phyloP scores from a whole-genome alignment of 2,329 filamentous ascomycete species.

The Xylariales sp. region DNA sequence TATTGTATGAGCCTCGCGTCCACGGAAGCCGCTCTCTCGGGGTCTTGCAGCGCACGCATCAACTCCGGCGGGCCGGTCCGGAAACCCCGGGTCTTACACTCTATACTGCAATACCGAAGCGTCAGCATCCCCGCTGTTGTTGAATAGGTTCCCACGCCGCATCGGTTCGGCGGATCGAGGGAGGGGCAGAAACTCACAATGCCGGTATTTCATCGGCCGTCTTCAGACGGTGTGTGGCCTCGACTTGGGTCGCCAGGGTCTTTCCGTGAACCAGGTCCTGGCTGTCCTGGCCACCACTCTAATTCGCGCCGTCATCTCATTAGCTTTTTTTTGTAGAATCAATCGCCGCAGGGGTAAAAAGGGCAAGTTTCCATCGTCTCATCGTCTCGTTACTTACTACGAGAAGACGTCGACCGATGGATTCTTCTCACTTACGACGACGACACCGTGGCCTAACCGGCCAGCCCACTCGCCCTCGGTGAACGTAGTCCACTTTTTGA shows the following conservation, averaged over 20 bases:
- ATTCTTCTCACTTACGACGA: slow-evolving; percentile 40
- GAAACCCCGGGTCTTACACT: slow-evolving; percentile 46
- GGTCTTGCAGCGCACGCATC: slow-evolving; percentile 42
- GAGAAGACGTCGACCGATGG: neutral
- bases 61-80: slow-evolving; percentile 42
- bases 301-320: neutral
- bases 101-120: slow-evolving; percentile 42
- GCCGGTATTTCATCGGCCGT: slow-evolving; percentile 47
- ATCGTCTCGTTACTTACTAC: neutral
- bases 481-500: slow-evolving; percentile 47
- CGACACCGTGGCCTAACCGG: slow-evolving; percentile 43
- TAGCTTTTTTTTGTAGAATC: neutral
- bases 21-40: slow-evolving; percentile 32
- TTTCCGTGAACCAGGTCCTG: slow-evolving; percentile 42
- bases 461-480: slow-evolving; percentile 47
- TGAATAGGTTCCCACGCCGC: neutral
- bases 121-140: neutral
- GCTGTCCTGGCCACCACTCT: slow-evolving; percentile 48
- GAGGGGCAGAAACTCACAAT: slow-evolving; percentile 38
- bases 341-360: neutral
- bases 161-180: no score
- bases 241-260: slow-evolving; percentile 43
- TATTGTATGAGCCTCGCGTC: slow-evolving; percentile 44
- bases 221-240: slow-evolving; percentile 45
- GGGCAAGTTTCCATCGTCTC: neutral